phyloP scores from a whole-genome alignment of 129 eudicot genomes.

The Chrysanthemum seticuspe region DNA sequence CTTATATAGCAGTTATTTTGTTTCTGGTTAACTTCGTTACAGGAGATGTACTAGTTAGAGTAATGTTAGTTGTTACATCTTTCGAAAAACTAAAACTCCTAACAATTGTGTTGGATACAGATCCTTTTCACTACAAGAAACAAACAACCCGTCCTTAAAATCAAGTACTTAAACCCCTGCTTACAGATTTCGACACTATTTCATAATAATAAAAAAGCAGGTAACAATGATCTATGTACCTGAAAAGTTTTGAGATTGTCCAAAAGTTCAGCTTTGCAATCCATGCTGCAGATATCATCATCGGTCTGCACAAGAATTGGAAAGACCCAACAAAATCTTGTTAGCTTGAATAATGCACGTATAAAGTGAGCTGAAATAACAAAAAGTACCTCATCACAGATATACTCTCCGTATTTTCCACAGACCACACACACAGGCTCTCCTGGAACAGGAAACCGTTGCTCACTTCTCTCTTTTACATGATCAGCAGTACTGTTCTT shows the following conservation, averaged over 20 bases:
- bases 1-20: not conserved
- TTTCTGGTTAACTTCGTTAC: not conserved
- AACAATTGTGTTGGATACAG: not conserved
- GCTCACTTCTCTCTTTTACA: slow-evolving; percentile 58
- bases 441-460: slow-evolving; percentile 76
- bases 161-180: too few relatives aligned
- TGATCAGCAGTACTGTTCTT: not conserved
- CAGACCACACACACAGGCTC: slow-evolving; percentile 83
- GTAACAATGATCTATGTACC: slow-evolving; percentile 29
- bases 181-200: too few relatives aligned
- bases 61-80: not conserved
- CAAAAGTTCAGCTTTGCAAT: slow-evolving; percentile 75
- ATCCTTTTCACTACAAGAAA: not conserved
- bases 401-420: slow-evolving; percentile 91
- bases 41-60: not conserved
- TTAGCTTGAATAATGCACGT: not conserved
- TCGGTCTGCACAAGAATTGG: slow-evolving; percentile 49
- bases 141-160: too few relatives aligned
- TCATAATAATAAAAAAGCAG: not conserved
- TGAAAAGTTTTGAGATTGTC: slow-evolving; percentile 41
- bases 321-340: not conserved
- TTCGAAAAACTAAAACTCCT: not conserved
- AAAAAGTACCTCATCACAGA: slow-evolving; percentile 69
- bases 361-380: not conserved
- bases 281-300: slow-evolving; percentile 87